Evolutionary conservation across 1,284 basidiomycete genomes (phyloP), one percentile per base, ranked within the genome.

Genomic region (Neotropicomus parvogracilis): DNA sequence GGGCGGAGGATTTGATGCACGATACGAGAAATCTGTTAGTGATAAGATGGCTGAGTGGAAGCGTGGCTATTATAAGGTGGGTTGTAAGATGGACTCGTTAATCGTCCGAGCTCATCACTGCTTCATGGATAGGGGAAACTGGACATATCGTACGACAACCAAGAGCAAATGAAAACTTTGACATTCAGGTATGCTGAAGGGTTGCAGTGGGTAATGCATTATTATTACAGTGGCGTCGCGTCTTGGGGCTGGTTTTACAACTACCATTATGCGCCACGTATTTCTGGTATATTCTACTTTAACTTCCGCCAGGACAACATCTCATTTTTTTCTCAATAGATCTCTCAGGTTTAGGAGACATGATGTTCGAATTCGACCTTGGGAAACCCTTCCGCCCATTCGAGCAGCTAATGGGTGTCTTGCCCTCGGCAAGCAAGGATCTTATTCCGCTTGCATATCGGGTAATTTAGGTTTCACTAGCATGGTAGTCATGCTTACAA

Each of bases 171-270:
- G 74, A 72, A 75, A 43, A 76, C 78, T 40, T 72, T 97, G 45
- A 74, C 82, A 10, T 92, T 78, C 61, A 80, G 84, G 53, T 99
- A 97, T 67, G 80, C 93, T 32, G 93, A 99, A 66, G 97, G 95
- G 1, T 71, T 99, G 53, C 97, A 99, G 66, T 99, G 95, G 97
- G 93, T 99, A 27, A 88, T 99, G 83, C 89, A 94, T 66, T 99
- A 99, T 70, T 99, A 99, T 69, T 98, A 98, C 70, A 85, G 89
- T 55, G 95, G 95, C 29, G 94, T 97, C 13, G 90, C 91, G 2
- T 95, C 92, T 6, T 99, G 95, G 95, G 83, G 91, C 21, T 99
- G 97, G 97, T 99, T 97, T 75, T 99, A 98, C 72, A 77, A 95
- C 65, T 98, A 97, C 67, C 95, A 99, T 68, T 99, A 97, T 68